Evolutionary conservation across 2,329 filamentous ascomycete genomes (phyloP).

Genomic region (Alternaria burnsii): DNA sequence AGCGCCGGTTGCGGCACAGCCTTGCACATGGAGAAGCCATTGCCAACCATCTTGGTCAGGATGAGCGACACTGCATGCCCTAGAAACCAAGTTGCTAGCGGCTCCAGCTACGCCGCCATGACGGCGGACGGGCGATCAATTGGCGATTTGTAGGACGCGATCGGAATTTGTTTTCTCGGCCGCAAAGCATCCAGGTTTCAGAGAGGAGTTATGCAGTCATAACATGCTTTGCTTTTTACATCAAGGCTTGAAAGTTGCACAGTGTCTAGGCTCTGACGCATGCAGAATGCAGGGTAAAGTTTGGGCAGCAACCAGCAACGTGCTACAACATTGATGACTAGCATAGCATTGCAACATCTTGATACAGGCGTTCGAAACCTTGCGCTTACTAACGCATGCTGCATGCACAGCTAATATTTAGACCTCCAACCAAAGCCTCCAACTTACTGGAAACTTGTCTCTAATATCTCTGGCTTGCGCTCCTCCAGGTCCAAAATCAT

Average conservation of each 20-base stretch:
- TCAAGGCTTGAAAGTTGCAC: background rate
- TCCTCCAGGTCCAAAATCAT: conserved; percentile 58
- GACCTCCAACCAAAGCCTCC: background rate
- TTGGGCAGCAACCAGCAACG: conserved; percentile 8
- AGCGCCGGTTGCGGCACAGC: conserved; percentile 36
- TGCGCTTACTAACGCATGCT: conserved; percentile 3
- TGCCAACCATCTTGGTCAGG: conserved; percentile 8
- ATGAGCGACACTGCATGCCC: conserved; percentile 11
- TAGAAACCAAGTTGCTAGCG: conserved; percentile 11
- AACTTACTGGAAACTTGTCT: conserved; percentile 54
- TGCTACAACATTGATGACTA: conserved; percentile 6
- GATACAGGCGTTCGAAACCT: conserved; percentile 8
- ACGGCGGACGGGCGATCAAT: conserved; percentile 14
- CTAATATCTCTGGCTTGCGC: conserved; percentile 55
- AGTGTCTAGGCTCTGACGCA: conserved; percentile 1
- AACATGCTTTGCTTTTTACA: background rate
- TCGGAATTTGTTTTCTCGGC: conserved; percentile 9
- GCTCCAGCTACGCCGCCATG: conserved; percentile 21
- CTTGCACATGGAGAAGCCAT: conserved; percentile 12
- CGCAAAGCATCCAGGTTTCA: background rate
- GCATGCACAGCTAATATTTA: background rate
- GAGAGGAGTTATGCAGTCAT: conserved; percentile 2
- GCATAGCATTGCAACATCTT: conserved; percentile 2
- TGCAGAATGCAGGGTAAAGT: conserved; percentile 6
- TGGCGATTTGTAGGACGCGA: background rate